Base-by-base conservation (phyloP, 805 yeast genomes). In the Metschnikowia noctiluminum region DNA sequence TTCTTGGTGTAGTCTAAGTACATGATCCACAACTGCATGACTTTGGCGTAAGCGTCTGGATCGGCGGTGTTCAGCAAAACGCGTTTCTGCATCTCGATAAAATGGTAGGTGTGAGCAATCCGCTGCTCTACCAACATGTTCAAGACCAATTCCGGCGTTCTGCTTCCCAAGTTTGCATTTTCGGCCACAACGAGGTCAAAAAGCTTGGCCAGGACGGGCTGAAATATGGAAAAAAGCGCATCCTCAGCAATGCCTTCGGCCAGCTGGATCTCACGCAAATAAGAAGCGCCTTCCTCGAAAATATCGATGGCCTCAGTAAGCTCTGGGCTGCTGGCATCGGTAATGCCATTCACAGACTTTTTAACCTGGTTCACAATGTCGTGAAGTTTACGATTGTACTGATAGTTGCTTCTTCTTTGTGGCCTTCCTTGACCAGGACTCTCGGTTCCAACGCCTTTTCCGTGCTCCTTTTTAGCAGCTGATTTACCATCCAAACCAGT, bases 211-310 rank as follows among this genome's bases (percentile, higher is more conserved):
- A 60, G 60, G 11, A 65, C 52, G 7, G 63, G 64, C 48, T 63
- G 64, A 60, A 71, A 71, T 6, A 52, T 49, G 8, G 53, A 53
- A 50, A 54, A 64, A 34, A 69, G 49, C 12, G 55, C 45, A 13
- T 56, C 61, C 15, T 64, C 63, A 12, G 58, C 49, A 45, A 73
- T 69, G 21, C 48, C 52, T 51, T 71, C 77, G 0, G 60, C 57
- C 7, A 38, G 56, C 53, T 71, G 74, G 46, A 71, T 60, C 41
- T 70, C 72, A 35, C 74, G 56, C 49, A 73, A 59, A 53, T 68
- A 73, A 28, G 65, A 50, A 30, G 71, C 55, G 2, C 76, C 77
- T 53, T 73, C 77, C 40, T 70, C 73, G 43, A 70, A 63, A 41
- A 73, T 71, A 31, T 66, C 72, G 27, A 63, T 48, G 14, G 68